A percentile compares a stretch with the other conserved stretches of the same genome.
These are phyloP conservation scores for Ophiostoma australiae DNA, from an alignment of 2,329 filamentous ascomycete species.

Conservation along the genomic window DNA sequence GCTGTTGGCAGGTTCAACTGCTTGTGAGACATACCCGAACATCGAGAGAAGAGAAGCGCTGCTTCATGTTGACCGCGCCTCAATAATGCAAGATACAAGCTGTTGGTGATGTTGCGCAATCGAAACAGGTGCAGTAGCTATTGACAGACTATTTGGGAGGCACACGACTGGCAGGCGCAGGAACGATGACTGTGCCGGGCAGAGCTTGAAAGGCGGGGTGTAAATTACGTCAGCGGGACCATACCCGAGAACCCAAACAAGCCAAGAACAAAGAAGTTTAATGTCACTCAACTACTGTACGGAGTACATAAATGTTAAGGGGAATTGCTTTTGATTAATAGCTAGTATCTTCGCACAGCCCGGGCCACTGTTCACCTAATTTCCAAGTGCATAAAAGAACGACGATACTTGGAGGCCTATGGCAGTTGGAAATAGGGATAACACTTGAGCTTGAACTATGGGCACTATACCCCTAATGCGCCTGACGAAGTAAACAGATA, in stretches of 20 bases:
- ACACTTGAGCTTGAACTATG: not conserved
- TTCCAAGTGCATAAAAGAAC: not conserved
- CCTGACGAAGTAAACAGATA: not conserved
- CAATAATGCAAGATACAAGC: not conserved
- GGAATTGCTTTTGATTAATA: not conserved
- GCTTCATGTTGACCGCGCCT: constrained; percentile 45
- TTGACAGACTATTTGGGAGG: not conserved
- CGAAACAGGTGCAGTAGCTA: not conserved
- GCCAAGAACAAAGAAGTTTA: not conserved
- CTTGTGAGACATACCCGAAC: constrained; percentile 43
- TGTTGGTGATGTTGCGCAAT: not conserved
- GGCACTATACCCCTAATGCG: not conserved
- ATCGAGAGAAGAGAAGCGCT: constrained; percentile 54
- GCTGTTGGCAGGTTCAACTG: not conserved
- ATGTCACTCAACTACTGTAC: not conserved
- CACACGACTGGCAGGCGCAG: constrained; percentile 9
- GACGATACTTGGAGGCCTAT: not conserved
- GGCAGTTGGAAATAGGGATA: not conserved
- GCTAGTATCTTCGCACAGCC: not conserved
- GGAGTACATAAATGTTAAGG: not conserved
- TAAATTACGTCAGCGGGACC: constrained; percentile 23
- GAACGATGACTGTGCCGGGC: constrained; percentile 20
- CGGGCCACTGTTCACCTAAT: not conserved
- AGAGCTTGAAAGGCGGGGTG: constrained; percentile 16
- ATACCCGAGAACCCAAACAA: not conserved